A percentile compares a stretch with the other conserved stretches of the same genome.
Evolutionary conservation across 1,284 basidiomycete genomes (phyloP).

Genomic region (Porphyrellus sp.): DNA sequence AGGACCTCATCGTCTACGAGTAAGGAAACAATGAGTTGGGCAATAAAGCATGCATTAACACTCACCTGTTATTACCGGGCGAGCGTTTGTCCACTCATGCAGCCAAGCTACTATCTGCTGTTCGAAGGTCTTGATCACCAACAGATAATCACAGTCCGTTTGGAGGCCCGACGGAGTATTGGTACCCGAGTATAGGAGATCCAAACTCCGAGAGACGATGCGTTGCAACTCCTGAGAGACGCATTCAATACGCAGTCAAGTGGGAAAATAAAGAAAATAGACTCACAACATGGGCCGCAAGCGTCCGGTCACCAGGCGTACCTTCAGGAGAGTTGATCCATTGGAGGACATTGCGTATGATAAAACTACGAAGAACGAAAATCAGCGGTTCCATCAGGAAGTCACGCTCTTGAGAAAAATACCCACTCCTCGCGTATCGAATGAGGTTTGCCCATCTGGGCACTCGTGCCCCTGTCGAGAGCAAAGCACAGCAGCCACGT

Average conservation of each 20-base stretch:
- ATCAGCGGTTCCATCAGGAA: neutral
- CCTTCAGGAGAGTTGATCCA: slow-evolving; percentile 69
- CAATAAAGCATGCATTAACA: neutral
- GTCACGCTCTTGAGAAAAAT: slow-evolving; percentile 3
- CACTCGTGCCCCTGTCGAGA: slow-evolving; percentile 86
- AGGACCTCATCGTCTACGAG: slow-evolving; percentile 32
- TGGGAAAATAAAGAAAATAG: slow-evolving; percentile 2
- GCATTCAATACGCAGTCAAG: slow-evolving; percentile 2
- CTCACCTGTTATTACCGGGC: slow-evolving; percentile 21
- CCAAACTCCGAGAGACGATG: slow-evolving; percentile 83
- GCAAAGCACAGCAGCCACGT: slow-evolving; percentile 93
- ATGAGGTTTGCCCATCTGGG: slow-evolving; percentile 91
- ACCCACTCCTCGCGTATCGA: slow-evolving; percentile 84
- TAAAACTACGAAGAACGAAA: slow-evolving; percentile 52
- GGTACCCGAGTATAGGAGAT: slow-evolving; percentile 86
- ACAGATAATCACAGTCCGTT: slow-evolving; percentile 82
- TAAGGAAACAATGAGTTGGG: slow-evolving; percentile 7
- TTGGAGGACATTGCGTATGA: slow-evolving; percentile 79
- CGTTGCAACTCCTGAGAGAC: slow-evolving; percentile 73
- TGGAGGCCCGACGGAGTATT: slow-evolving; percentile 81
- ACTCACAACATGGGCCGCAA: slow-evolving; percentile 71
- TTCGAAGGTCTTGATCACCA: slow-evolving; percentile 83
- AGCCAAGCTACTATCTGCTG: slow-evolving; percentile 72
- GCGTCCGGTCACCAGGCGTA: slow-evolving; percentile 57
- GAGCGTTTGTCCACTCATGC: slow-evolving; percentile 52